Evolutionary conservation across 306 rosid species (phyloP).

Genomic region (Nissolia schottii): DNA sequence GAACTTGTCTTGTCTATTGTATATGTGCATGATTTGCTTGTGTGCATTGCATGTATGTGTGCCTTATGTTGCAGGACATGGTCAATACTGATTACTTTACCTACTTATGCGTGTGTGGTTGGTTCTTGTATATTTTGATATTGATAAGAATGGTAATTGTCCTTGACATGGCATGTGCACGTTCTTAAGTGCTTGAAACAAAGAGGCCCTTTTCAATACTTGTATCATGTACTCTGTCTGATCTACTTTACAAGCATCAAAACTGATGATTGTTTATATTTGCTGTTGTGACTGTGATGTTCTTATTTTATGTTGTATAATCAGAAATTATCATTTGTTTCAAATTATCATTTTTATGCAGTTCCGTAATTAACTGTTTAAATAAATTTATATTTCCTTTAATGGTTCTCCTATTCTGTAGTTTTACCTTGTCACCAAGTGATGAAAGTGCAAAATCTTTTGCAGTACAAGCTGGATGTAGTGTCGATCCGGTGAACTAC

Average conservation of each 20-base stretch:
- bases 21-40: neutral
- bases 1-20: neutral
- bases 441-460: slow-evolving; percentile 7
- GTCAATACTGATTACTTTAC: neutral
- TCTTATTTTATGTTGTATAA: neutral
- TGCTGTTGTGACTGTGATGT: neutral
- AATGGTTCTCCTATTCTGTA: neutral
- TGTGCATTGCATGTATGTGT: neutral
- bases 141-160: neutral
- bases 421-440: slow-evolving; percentile 15
- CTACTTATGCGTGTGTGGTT: neutral
- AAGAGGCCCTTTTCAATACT: neutral
- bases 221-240: neutral
- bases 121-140: neutral
- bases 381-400: neutral
- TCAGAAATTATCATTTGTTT: neutral
- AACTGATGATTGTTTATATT: neutral
- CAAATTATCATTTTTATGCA: neutral
- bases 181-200: neutral
- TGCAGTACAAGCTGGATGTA: slow-evolving; percentile 76
- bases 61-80: neutral
- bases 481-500: slow-evolving; percentile 73
- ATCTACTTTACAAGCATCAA: neutral
- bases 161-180: neutral
- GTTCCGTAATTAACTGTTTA: neutral